phyloP scores from a whole-genome alignment of 768 basidiomycete species.

The Leccinum incarnatum region DNA sequence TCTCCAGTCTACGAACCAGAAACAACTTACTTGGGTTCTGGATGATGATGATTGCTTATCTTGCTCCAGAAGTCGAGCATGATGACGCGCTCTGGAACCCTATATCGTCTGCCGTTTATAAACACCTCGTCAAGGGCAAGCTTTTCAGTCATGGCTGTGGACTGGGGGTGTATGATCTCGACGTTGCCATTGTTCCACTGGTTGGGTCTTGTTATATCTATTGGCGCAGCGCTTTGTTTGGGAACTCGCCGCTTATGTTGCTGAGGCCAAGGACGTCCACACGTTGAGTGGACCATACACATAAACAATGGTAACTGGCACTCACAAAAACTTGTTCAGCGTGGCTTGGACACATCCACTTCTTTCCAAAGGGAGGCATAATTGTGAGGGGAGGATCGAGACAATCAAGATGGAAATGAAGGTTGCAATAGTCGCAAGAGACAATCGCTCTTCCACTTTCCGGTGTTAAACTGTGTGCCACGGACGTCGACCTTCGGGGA shows the following conservation, averaged over 20 bases:
- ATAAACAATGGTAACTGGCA: conserved; percentile 11
- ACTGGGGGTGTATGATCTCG: conserved; percentile 73
- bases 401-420: conserved; percentile 98
- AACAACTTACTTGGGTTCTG: conserved; percentile 40
- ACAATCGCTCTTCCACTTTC: conserved; percentile 75
- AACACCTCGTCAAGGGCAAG: conserved; percentile 76
- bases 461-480: conserved; percentile 37
- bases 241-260: conserved; percentile 78
- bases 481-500: conserved; percentile 46
- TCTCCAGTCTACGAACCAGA: not conserved
- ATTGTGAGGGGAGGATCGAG: conserved; percentile 83
- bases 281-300: not conserved
- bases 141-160: conserved; percentile 42
- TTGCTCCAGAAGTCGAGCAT: conserved; percentile 96
- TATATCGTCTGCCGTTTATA: conserved; percentile 86
- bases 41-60: conserved; percentile 47
- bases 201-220: conserved; percentile 72
- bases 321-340: conserved; percentile 82
- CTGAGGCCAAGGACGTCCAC: conserved; percentile 39
- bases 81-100: conserved; percentile 90
- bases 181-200: conserved; percentile 92
- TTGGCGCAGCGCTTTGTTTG: conserved; percentile 59
- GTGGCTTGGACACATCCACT: conserved; percentile 99
- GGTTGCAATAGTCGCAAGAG: conserved; percentile 91
- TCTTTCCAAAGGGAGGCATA: conserved; percentile 84